These are phyloP conservation scores for Begonia masoniana DNA, from an alignment of 306 rosid genomes.

Conservation along the genomic window DNA sequence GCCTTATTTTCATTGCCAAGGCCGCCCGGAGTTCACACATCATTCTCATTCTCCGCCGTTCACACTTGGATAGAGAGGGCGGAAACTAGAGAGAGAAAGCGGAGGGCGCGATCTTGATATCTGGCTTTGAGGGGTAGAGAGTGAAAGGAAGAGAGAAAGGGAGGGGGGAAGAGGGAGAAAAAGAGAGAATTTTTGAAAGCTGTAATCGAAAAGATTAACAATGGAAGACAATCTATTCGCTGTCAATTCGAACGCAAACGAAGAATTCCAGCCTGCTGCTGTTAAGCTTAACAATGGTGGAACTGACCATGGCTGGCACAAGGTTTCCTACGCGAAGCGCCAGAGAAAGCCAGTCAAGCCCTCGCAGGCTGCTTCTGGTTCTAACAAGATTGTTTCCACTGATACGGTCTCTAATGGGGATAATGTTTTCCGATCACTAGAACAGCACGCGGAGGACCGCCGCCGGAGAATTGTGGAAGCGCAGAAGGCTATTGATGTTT, in stretches of 20 bases:
- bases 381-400: conserved; percentile 22
- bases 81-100: too few species aligned
- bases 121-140: too few species aligned
- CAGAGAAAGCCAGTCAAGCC: conserved; percentile 46
- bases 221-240: conserved; percentile 50
- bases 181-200: neutral
- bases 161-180: neutral
- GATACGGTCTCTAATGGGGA: conserved; percentile 24
- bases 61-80: too few species aligned
- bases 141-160: too few species aligned
- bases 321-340: conserved; percentile 75
- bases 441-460: conserved; percentile 73
- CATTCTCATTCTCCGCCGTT: too few species aligned
- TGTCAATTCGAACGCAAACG: conserved; percentile 21
- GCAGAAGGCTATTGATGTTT: conserved; percentile 27
- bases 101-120: too few species aligned
- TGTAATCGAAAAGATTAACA: neutral
- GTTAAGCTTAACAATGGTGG: conserved; percentile 5
- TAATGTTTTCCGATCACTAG: conserved; percentile 60
- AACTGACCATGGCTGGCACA: conserved; percentile 89
- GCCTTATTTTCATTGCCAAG: too few species aligned
- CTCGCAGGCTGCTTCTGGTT: conserved; percentile 22
- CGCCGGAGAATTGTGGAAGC: conserved; percentile 62
- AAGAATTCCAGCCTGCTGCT: conserved; percentile 10
- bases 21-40: too few species aligned